Percentiles rank a stretch among this genome's conserved stretches.
Evolutionary conservation across 768 basidiomycete genomes (phyloP).

Genomic region (Pholiota microspora): DNA sequence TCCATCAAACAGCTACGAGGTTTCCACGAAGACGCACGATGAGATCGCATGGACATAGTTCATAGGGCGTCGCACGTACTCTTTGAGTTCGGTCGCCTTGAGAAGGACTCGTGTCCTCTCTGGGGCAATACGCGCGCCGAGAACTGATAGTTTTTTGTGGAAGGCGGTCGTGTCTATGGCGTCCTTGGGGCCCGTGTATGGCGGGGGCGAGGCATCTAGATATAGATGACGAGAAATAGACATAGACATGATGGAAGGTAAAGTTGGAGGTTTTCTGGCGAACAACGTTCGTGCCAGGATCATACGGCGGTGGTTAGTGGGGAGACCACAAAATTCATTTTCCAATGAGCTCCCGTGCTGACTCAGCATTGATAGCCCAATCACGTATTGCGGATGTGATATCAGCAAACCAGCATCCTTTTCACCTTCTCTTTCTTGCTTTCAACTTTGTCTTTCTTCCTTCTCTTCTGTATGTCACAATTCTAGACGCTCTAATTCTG

Average conservation of each 20-base stretch:
- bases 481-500: neutral
- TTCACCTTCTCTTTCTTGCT: no score
- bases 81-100: slow-evolving; percentile 55
- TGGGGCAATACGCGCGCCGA: slow-evolving; percentile 66
- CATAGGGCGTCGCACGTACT: slow-evolving; percentile 37
- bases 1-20: slow-evolving; percentile 65
- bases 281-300: slow-evolving; percentile 13
- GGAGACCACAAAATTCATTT: neutral
- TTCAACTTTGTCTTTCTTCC: neutral
- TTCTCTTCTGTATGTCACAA: no score
- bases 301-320: slow-evolving; percentile 10
- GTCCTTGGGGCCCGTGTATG: slow-evolving; percentile 48
- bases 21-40: slow-evolving; percentile 1
- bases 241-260: slow-evolving; percentile 25
- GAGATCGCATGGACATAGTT: neutral
- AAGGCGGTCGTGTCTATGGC: slow-evolving; percentile 66
- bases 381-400: no score
- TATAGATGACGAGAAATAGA: slow-evolving; percentile 27
- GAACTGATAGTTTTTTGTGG: slow-evolving; percentile 58
- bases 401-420: no score
- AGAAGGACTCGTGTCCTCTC: slow-evolving; percentile 53
- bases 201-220: slow-evolving; percentile 39
- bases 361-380: neutral
- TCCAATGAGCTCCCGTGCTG: no score
- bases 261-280: slow-evolving; percentile 2